A percentile compares a stretch with the other conserved stretches of the same genome.
Conservation (phyloP, 768 basidiomycete species). For the Agaricus sinodeliciosus region DNA sequence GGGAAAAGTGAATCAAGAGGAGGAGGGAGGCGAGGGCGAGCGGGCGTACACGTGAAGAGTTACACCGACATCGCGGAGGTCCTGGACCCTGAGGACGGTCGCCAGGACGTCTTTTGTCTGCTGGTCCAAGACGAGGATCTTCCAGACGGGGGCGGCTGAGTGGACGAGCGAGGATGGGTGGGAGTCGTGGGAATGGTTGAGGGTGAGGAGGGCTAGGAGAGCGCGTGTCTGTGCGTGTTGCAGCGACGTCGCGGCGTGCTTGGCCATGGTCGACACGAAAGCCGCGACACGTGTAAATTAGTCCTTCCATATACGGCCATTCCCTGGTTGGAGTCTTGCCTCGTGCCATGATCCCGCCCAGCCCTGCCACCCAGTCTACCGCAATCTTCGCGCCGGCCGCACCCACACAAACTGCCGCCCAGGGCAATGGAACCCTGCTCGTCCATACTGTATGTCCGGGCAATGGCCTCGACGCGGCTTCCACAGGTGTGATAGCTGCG, state of each 20-base stretch:
- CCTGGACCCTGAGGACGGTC: slow-evolving; percentile 92
- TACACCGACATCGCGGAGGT: slow-evolving; percentile 93
- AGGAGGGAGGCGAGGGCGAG: slow-evolving; percentile 2
- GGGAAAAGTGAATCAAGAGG: slow-evolving; percentile 3
- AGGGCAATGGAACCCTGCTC: slow-evolving; percentile 18
- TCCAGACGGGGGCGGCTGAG: slow-evolving; percentile 85
- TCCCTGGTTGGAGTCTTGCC: too few species aligned
- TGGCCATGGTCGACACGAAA: slow-evolving; percentile 8
- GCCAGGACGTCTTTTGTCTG: slow-evolving; percentile 95
- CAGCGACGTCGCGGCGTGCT: slow-evolving; percentile 48
- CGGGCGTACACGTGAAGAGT: slow-evolving; percentile 90
- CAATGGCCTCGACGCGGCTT: slow-evolving; percentile 53
- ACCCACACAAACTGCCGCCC: slow-evolving; percentile 17
- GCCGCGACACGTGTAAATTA: too few species aligned
- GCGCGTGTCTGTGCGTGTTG: slow-evolving; percentile 87
- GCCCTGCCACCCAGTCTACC: slow-evolving; percentile 10
- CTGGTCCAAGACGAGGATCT: slow-evolving; percentile 91
- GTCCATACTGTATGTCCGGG: slow-evolving; percentile 51
- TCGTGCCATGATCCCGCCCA: too few species aligned
- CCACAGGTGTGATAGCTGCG: slow-evolving; percentile 54
- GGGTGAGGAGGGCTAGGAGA: slow-evolving; percentile 78
- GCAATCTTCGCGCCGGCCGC: slow-evolving; percentile 12
- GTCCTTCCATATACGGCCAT: too few species aligned
- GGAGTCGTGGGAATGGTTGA: slow-evolving; percentile 58
- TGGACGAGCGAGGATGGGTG: slow-evolving; percentile 40